phyloP scores from a whole-genome alignment of 2,329 filamentous ascomycete species.

The Ustulina deusta region DNA sequence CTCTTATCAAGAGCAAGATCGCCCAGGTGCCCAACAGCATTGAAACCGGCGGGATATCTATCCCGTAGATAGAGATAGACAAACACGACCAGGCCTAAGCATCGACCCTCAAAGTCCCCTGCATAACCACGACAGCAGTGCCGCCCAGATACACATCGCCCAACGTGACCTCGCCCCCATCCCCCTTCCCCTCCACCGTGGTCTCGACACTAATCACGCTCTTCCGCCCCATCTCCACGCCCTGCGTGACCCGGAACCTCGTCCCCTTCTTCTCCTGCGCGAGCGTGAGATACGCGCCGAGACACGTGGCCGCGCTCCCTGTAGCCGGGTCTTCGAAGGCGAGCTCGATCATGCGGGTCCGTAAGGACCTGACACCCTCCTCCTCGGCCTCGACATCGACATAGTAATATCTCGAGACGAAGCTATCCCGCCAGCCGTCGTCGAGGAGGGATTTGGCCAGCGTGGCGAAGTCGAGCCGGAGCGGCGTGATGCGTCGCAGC shows the following conservation, averaged over 20 bases:
- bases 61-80: background rate
- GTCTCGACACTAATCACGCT: constrained; percentile 65
- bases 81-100: constrained; percentile 28
- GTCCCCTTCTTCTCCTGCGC: constrained; percentile 48
- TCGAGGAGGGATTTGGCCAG: constrained; percentile 57
- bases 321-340: constrained; percentile 69
- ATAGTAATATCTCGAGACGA: constrained; percentile 71
- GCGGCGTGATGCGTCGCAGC: constrained; percentile 59
- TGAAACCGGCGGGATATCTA: background rate
- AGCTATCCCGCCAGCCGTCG: constrained; percentile 66
- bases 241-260: constrained; percentile 70
- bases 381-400: constrained; percentile 55
- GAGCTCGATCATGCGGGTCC: constrained; percentile 70
- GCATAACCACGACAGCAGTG: constrained; percentile 50
- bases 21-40: background rate
- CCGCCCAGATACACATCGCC: constrained; percentile 49
- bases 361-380: constrained; percentile 52
- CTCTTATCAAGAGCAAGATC: background rate
- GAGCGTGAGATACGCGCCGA: constrained; percentile 66
- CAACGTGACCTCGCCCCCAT: constrained; percentile 32
- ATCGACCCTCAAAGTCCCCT: constrained; percentile 47
- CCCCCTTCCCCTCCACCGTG: constrained; percentile 29
- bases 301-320: constrained; percentile 70
- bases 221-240: constrained; percentile 74
- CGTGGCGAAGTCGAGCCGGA: constrained; percentile 51